These are phyloP conservation scores for Fomes fomentarius DNA, from an alignment of 1,284 basidiomycete species.

Conservation along the genomic window DNA sequence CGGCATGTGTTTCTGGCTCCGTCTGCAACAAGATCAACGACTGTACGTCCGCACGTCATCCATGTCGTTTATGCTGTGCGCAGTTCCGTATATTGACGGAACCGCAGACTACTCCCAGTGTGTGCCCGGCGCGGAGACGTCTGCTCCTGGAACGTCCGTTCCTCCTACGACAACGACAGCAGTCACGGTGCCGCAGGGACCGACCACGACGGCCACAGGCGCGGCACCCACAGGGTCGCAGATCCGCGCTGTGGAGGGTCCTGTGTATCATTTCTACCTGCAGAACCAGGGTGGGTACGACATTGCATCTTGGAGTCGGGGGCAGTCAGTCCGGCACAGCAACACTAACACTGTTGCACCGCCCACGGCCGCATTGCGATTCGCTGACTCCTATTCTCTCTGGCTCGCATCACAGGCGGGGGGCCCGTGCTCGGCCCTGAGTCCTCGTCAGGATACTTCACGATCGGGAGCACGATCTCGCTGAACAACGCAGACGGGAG, in stretches of 20 bases:
- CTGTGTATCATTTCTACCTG: constrained; percentile 61
- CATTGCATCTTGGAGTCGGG: background rate
- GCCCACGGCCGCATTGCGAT: background rate
- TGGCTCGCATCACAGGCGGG: constrained; percentile 42
- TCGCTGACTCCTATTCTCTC: constrained; percentile 20
- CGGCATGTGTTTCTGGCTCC: constrained; percentile 49
- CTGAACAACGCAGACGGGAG: constrained; percentile 44
- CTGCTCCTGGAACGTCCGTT: constrained; percentile 23
- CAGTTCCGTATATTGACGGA: constrained; percentile 9
- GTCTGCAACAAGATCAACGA: constrained; percentile 46
- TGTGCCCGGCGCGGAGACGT: constrained; percentile 36
- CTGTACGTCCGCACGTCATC: constrained; percentile 36
- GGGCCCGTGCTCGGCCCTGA: constrained; percentile 57
- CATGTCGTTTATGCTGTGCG: background rate
- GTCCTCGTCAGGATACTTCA: constrained; percentile 53
- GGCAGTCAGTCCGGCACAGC: background rate
- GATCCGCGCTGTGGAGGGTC: constrained; percentile 55
- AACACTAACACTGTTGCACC: background rate
- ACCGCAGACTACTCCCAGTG: constrained; percentile 55
- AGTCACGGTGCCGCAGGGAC: constrained; percentile 32
- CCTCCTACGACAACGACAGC: constrained; percentile 32
- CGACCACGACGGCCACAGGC: constrained; percentile 45
- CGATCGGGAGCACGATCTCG: constrained; percentile 50
- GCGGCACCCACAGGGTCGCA: constrained; percentile 54
- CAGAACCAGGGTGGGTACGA: constrained; percentile 53